These are phyloP conservation scores for Fusarium compactum DNA, from an alignment of 2,329 filamentous ascomycete genomes.

Conservation along the genomic window DNA sequence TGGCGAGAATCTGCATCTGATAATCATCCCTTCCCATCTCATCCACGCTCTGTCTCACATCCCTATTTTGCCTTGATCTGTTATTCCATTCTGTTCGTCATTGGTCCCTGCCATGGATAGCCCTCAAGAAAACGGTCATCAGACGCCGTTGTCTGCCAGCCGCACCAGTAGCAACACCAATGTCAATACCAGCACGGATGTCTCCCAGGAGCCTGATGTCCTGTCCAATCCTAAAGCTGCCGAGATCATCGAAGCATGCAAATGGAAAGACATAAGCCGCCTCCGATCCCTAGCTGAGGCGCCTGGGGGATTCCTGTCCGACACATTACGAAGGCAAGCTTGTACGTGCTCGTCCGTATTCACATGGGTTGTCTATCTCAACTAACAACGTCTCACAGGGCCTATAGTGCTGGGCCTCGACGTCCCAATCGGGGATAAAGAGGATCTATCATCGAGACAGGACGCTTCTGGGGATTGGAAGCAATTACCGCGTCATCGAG, in stretches of 20 bases:
- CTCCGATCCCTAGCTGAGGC: slow-evolving; percentile 71
- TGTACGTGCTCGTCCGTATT: slow-evolving; percentile 70
- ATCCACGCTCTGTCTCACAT: not conserved
- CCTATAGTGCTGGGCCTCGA: slow-evolving; percentile 66
- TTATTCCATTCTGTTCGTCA: not conserved
- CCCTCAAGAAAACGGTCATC: slow-evolving; percentile 19
- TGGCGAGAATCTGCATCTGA: slow-evolving; percentile 28
- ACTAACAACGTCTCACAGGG: slow-evolving; percentile 61
- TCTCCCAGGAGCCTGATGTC: slow-evolving; percentile 28
- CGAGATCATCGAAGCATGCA: slow-evolving; percentile 68
- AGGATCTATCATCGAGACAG: slow-evolving; percentile 19
- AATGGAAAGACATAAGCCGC: slow-evolving; percentile 64
- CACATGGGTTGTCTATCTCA: slow-evolving; percentile 12
- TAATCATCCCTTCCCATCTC: slow-evolving; percentile 14
- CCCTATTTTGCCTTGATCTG: not conserved
- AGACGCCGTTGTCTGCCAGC: slow-evolving; percentile 17
- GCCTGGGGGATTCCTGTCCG: slow-evolving; percentile 74
- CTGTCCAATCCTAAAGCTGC: slow-evolving; percentile 50
- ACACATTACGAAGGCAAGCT: slow-evolving; percentile 76
- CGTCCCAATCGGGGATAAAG: slow-evolving; percentile 26
- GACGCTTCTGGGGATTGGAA: slow-evolving; percentile 61
- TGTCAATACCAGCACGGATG: slow-evolving; percentile 27
- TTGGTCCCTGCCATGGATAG: slow-evolving; percentile 30
- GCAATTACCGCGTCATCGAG: slow-evolving; percentile 78
- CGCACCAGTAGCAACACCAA: slow-evolving; percentile 27